These are phyloP conservation scores for Psidium friedrichsthalianum DNA, from an alignment of 345 rosid species.

Conservation along the genomic window DNA sequence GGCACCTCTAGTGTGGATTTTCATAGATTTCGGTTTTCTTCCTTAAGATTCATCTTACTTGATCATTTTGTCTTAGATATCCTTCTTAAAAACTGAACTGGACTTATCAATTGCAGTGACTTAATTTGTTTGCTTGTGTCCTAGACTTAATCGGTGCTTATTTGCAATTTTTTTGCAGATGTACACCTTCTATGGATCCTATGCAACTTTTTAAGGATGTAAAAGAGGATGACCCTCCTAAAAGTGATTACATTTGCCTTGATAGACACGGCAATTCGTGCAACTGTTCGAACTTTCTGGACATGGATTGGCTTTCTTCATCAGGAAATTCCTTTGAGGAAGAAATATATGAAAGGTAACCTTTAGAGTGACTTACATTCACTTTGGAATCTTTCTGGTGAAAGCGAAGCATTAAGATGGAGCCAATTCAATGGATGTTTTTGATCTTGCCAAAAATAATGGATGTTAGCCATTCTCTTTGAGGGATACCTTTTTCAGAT, in stretches of 20 bases:
- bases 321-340: slow-evolving; percentile 92
- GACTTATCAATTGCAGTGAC: not conserved
- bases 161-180: slow-evolving; percentile 14
- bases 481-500: not conserved
- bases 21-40: not conserved
- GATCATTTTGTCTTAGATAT: not conserved
- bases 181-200: slow-evolving; percentile 15
- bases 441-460: not conserved
- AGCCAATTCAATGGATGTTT: not conserved
- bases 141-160: not conserved
- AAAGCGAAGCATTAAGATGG: not conserved
- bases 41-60: not conserved
- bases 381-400: not conserved
- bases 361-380: not conserved
- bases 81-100: not conserved
- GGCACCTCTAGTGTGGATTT: not conserved
- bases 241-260: slow-evolving; percentile 36
- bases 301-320: slow-evolving; percentile 83
- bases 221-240: slow-evolving; percentile 31
- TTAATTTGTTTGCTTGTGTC: not conserved
- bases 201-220: slow-evolving; percentile 18
- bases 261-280: slow-evolving; percentile 49
- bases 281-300: slow-evolving; percentile 64
- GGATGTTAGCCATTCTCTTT: not conserved
- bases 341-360: slow-evolving; percentile 65